A percentile compares a stretch with the other conserved stretches of the same genome.
Conservation (phyloP, 345 rosid species). For the Noccaea bulbosa region DNA sequence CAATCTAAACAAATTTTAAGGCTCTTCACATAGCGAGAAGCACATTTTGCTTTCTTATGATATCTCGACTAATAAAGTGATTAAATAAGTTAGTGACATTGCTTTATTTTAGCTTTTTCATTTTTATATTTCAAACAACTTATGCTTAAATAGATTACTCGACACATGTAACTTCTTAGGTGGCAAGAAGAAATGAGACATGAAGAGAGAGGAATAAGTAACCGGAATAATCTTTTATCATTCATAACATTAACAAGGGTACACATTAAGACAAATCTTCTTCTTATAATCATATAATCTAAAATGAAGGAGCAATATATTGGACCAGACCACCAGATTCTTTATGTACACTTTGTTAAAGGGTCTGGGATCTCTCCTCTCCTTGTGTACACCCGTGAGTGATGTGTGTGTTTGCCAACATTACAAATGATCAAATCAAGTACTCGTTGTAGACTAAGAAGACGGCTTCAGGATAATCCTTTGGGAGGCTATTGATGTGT, state of each 20-base stretch:
- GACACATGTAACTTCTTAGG: too few relatives aligned
- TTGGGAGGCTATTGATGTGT: slow-evolving; percentile 76
- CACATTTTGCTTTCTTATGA: not conserved
- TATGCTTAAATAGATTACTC: too few relatives aligned
- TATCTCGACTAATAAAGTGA: too few relatives aligned
- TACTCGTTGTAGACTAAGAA: slow-evolving; percentile 87
- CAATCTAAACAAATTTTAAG: not conserved
- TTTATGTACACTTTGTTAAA: slow-evolving; percentile 40
- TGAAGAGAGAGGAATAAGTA: not conserved
- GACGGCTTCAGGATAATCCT: slow-evolving; percentile 77
- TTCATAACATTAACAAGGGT: slow-evolving; percentile 23
- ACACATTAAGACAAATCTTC: slow-evolving; percentile 28
- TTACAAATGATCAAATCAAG: slow-evolving; percentile 54
- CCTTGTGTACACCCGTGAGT: slow-evolving; percentile 58
- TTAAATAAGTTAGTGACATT: not conserved
- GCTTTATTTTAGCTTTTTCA: not conserved
- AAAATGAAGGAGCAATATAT: slow-evolving; percentile 18
- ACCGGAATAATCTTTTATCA: not conserved
- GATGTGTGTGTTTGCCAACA: not conserved
- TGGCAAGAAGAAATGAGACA: not conserved
- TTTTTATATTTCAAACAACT: too few relatives aligned
- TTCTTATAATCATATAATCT: slow-evolving; percentile 24
- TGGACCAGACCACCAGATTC: slow-evolving; percentile 37
- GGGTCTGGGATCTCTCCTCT: slow-evolving; percentile 46
- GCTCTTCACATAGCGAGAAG: not conserved